Conservation (phyloP, 2,329 filamentous ascomycete species). For the Verticillium albo-atrum region DNA sequence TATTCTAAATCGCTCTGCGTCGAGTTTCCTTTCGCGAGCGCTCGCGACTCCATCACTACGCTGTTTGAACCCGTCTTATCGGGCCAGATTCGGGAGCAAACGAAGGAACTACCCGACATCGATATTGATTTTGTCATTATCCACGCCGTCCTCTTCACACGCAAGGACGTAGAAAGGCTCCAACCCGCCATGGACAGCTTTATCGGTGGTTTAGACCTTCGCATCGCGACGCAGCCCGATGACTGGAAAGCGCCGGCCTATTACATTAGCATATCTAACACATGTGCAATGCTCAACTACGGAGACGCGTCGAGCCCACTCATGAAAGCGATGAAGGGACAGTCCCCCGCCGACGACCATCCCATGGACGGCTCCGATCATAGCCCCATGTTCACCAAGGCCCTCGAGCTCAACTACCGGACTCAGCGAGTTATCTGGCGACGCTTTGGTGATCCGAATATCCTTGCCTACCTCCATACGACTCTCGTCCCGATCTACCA, state of each 20-base stretch:
- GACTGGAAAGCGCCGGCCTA: conserved; percentile 51
- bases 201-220: conserved; percentile 45
- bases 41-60: conserved; percentile 65
- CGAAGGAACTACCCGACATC: conserved; percentile 33
- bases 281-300: conserved; percentile 48
- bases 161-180: conserved; percentile 41
- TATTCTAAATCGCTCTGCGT: conserved; percentile 70
- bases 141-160: conserved; percentile 61
- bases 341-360: background rate
- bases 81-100: too few species aligned
- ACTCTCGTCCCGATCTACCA: conserved; percentile 54
- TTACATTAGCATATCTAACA: conserved; percentile 53
- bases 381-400: conserved; percentile 18
- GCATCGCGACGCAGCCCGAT: conserved; percentile 47
- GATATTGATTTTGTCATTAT: conserved; percentile 60
- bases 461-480: conserved; percentile 59
- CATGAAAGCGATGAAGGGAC: background rate
- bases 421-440: conserved; percentile 43
- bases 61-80: conserved; percentile 57
- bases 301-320: conserved; percentile 24
- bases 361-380: background rate
- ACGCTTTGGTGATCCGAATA: conserved; percentile 52
- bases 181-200: conserved; percentile 43
- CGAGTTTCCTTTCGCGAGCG: conserved; percentile 60
- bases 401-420: conserved; percentile 34